Conservation (phyloP, 2,329 filamentous ascomycete genomes). For the Aphanocladium album region DNA sequence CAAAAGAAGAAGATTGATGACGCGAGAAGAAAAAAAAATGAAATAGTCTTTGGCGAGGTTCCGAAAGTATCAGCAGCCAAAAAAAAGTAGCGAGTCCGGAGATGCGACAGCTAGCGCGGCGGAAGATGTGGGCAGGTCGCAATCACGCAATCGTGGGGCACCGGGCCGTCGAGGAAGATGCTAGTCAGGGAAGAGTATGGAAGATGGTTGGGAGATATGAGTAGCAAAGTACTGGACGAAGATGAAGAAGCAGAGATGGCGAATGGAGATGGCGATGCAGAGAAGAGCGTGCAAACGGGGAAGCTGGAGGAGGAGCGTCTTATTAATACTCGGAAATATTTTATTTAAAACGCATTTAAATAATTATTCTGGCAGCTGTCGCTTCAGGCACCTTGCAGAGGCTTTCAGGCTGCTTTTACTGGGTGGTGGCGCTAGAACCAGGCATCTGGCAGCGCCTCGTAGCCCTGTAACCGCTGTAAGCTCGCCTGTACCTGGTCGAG, state of each 20-base stretch:
- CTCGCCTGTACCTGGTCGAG: background rate
- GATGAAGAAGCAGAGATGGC: background rate
- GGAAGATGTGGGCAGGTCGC: constrained; percentile 1
- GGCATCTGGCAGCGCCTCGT: background rate
- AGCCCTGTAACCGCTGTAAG: background rate
- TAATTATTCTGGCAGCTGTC: constrained; percentile 7
- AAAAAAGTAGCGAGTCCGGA: constrained; percentile 12
- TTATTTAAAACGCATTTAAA: no score
- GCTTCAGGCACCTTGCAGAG: background rate
- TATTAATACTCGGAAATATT: background rate
- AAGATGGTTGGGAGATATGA: no score
- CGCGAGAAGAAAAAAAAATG: constrained; percentile 7
- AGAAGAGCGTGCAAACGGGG: background rate
- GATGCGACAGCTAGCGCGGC: constrained; percentile 7
- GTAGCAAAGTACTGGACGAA: no score
- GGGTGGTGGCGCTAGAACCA: no score
- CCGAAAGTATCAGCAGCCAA: constrained; percentile 13
- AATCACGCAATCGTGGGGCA: constrained; percentile 30
- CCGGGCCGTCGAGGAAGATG: constrained; percentile 16
- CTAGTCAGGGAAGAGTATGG: background rate
- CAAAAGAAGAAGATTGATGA: constrained; percentile 1
- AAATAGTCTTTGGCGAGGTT: constrained; percentile 9
- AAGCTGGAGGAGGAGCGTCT: background rate
- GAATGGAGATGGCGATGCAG: background rate
- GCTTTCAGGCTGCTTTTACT: no score